Base-by-base conservation (phyloP, 352 stramenopile genomes). In the Phytophthora rubi region DNA sequence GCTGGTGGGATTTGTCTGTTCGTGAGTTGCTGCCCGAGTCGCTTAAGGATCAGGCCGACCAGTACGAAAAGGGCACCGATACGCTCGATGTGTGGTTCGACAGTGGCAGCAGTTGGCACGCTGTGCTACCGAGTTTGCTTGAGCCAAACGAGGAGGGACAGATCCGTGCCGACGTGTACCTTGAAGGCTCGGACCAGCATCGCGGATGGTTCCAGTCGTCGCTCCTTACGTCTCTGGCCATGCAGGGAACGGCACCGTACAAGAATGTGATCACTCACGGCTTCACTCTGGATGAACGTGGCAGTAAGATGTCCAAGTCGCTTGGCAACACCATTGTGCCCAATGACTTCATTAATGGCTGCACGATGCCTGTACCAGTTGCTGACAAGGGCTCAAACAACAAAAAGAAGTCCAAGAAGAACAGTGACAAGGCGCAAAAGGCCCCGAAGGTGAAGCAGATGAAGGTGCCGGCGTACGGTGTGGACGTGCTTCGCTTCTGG, bases 51-150 rank as follows among this genome's bases (percentile, higher is more conserved):
- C 71, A 95, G 32, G 92, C 94, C 6, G 80, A 93, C 55, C 89
- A 98, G 66, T 99, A 96, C 77, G 88, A 89, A 16, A 98, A 98
- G 74, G 97, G 97, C 30, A 98, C 82, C 16, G 98, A 99, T 76
- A 99, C 98, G 3, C 92, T 99, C 71, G 98, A 99, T 79, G 98
- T 99, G 37, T 99, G 98, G 98, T 99, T 99, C 74, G 98, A 99
- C 83, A 99, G 93, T 47, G 92, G 92, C 37, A 93, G 83, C 35
- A 92, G 80, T 56, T 95, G 89, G 89, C 73, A 93, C 59, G 68
- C 85, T 0, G 86, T 94, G 18, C 71, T 94, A 8, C 53, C 73
- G 0, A 37, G 28, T n/a, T 6, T 80, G 1, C 49, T 74, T 12
- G 44, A 76, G 49, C 80, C 83, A 44, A 76, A 86, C 0, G 82